A percentile compares a stretch with the other conserved stretches of the same genome.
phyloP scores from a whole-genome alignment of 805 yeast genomes.

The Helenozyma rhizophorensis region DNA sequence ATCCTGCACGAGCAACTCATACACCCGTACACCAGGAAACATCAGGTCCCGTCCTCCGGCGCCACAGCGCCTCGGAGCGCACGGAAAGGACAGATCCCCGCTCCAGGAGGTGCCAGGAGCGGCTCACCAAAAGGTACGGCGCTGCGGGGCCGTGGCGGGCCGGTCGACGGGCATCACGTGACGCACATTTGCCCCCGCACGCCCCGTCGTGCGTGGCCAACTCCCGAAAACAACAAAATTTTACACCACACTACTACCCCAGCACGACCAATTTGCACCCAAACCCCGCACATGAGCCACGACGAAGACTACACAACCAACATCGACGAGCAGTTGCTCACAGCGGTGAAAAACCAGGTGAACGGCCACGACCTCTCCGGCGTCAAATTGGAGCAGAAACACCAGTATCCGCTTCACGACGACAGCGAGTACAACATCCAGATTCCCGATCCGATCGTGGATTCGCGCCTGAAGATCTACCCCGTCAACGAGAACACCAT shows the following conservation, averaged over 20 bases:
- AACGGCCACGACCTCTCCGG: slow-evolving; percentile 21
- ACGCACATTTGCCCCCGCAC: too few species aligned
- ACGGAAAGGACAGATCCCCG: too few species aligned
- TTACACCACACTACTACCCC: slow-evolving; percentile 22
- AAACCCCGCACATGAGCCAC: slow-evolving; percentile 19
- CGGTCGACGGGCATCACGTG: too few species aligned
- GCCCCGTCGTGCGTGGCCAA: not conserved
- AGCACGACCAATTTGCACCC: slow-evolving; percentile 19
- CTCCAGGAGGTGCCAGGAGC: too few species aligned
- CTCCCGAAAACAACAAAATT: slow-evolving; percentile 6
- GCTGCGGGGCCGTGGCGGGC: too few species aligned
- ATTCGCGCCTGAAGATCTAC: slow-evolving; percentile 38
- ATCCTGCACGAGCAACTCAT: too few species aligned
- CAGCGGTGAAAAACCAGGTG: slow-evolving; percentile 30
- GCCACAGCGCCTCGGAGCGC: too few species aligned
- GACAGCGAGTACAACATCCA: slow-evolving; percentile 41
- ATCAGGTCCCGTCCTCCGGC: too few species aligned
- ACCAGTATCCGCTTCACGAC: slow-evolving; percentile 19
- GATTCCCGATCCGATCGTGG: slow-evolving; percentile 44
- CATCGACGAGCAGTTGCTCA: slow-evolving; percentile 41
- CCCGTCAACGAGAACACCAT: slow-evolving; percentile 43
- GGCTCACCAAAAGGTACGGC: too few species aligned
- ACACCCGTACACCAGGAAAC: too few species aligned
- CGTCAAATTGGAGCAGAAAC: slow-evolving; percentile 29
- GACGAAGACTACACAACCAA: slow-evolving; percentile 28